Evolutionary conservation across 257 asterid genomes (phyloP), one percentile per base, ranked within the genome.

Genomic region (Craterostigma plantagineum): DNA sequence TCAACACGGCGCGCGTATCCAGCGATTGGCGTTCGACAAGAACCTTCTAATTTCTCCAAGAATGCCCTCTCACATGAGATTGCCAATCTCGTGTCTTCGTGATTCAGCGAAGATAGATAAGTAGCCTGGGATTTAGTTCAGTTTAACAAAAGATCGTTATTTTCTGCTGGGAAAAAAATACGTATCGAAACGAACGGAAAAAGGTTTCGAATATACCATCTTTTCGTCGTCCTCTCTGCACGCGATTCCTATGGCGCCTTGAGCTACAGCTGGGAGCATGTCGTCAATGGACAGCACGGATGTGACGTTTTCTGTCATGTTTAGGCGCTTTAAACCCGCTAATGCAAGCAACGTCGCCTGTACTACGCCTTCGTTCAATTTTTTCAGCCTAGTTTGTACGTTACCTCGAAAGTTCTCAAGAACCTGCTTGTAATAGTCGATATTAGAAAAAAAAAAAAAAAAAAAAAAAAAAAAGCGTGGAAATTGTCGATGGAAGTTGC

Each of bases 191-290:
- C 30, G 9, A 0, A 42, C 7, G 10, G 3, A 11, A 12, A 15
- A 42, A 42, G 1, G 7, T 3, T 14, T 42, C 15, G 30, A 55
- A 35, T 52, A 23, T 73, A 81, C 96, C 97, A 86, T 86, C 48
- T 65, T 79, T 35, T 76, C 82, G 34, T 86, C 95, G 48, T 76
- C 82, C 36, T 60, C 59, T 63, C 95, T 73, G 43, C 97, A 81
- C 0, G 97, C 95, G 48, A 86, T 86, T 16, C 97, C 95, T 18
- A 86, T 86, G 49, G 94, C 97, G 48, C 95, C 97, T 52, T 87
- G 95, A 57, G 95, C 97, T 46, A 87, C 95, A 56, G 97, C 97
- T 36, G 97, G 97, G 51, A 90, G 94, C 98, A 90, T 90, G 64
- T 90, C 93, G 37, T 90, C 94, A 43, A 90, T 76, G 23, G 95